phyloP scores from a whole-genome alignment of 768 basidiomycete species.

The Pholiota conissans region DNA sequence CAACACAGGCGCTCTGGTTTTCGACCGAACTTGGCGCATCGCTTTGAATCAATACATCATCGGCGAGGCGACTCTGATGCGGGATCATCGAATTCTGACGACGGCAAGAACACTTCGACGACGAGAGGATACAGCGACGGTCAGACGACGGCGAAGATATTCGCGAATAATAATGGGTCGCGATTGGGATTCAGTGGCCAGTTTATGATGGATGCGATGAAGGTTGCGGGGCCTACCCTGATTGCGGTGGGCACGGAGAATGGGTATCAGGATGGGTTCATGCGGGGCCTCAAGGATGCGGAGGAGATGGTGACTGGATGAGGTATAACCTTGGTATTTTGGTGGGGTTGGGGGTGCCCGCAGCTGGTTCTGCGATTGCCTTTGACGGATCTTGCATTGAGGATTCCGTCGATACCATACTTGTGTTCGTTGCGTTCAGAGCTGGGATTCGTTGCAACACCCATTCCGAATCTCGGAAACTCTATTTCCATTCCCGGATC shows the following conservation, averaged over 20 bases:
- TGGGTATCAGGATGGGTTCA: conserved; percentile 46
- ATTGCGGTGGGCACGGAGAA: conserved; percentile 39
- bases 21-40: conserved; percentile 12
- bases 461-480: no score
- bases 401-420: no score
- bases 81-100: no score
- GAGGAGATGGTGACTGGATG: conserved; percentile 21
- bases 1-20: neutral
- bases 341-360: no score
- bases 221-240: conserved; percentile 34
- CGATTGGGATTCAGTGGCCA: conserved; percentile 63
- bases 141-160: conserved; percentile 51
- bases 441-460: no score
- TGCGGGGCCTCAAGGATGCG: conserved; percentile 47
- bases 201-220: conserved; percentile 50
- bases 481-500: no score
- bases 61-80: no score
- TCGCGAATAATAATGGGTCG: conserved; percentile 47
- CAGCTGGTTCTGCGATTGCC: no score
- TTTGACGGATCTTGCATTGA: no score
- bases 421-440: no score
- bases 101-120: conserved; percentile 16
- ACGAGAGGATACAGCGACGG: conserved; percentile 60
- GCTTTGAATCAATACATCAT: conserved; percentile 26
- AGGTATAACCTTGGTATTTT: no score